Percentiles rank a stretch among this genome's conserved stretches.
Evolutionary conservation across 768 basidiomycete genomes (phyloP).

Genomic region (Neoboletus subvelutipes): DNA sequence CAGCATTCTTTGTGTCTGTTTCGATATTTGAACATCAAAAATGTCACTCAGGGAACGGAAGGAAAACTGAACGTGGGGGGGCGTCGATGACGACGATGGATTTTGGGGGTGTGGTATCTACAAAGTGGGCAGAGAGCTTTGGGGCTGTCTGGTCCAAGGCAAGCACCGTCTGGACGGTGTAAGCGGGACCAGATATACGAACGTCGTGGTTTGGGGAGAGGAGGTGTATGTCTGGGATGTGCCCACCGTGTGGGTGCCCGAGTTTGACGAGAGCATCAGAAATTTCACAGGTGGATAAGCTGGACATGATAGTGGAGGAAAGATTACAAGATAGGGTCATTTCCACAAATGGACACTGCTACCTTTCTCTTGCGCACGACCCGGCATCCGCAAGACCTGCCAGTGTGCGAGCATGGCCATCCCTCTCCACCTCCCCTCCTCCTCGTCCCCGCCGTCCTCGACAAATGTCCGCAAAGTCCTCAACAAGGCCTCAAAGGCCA

Average conservation of each 20-base stretch:
- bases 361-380: not conserved
- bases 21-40: not conserved
- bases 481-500: slow-evolving; percentile 48
- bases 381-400: not conserved
- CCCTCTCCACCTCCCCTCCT: slow-evolving; percentile 8
- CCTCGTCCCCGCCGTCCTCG: slow-evolving; percentile 12
- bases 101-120: slow-evolving; percentile 68
- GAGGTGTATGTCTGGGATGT: slow-evolving; percentile 74
- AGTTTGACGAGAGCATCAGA: slow-evolving; percentile 90
- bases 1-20: slow-evolving; percentile 71
- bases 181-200: slow-evolving; percentile 73
- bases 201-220: slow-evolving; percentile 40
- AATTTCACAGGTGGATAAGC: slow-evolving; percentile 77
- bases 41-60: slow-evolving; percentile 2
- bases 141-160: slow-evolving; percentile 59
- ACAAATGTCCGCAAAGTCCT: slow-evolving; percentile 35
- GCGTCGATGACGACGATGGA: slow-evolving; percentile 73
- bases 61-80: slow-evolving; percentile 56
- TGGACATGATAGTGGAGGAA: slow-evolving; percentile 9
- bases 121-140: slow-evolving; percentile 69
- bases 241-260: slow-evolving; percentile 65
- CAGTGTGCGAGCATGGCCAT: slow-evolving; percentile 12
- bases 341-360: slow-evolving; percentile 1
- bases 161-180: slow-evolving; percentile 82
- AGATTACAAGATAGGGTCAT: slow-evolving; percentile 1